Percentiles rank a stretch among this genome's conserved stretches.
These are phyloP conservation scores for Cladorrhinum sp. DNA, from an alignment of 2,329 filamentous ascomycete genomes.

Conservation along the genomic window DNA sequence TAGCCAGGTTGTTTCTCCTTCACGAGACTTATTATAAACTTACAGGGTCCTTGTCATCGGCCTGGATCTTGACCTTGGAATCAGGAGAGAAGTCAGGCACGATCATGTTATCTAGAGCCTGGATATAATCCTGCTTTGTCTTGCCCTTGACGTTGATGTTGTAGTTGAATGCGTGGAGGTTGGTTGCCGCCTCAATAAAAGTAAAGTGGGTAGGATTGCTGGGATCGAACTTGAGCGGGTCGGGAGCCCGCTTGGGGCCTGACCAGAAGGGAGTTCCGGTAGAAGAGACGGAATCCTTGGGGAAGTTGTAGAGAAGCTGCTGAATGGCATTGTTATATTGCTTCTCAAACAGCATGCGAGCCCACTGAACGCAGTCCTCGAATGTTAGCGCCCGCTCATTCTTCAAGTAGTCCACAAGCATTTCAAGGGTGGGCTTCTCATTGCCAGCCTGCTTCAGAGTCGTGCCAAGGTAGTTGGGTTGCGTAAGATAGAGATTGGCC, in stretches of 20 bases:
- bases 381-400: constrained; percentile 88
- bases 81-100: constrained; percentile 93
- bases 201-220: constrained; percentile 81
- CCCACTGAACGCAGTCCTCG: constrained; percentile 97
- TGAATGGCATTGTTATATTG: constrained; percentile 97
- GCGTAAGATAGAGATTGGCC: constrained; percentile 88
- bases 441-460: constrained; percentile 91
- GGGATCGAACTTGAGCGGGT: constrained; percentile 83
- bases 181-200: constrained; percentile 84
- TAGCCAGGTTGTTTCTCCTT: constrained; percentile 18
- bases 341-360: constrained; percentile 87
- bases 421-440: constrained; percentile 90
- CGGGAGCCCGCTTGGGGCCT: constrained; percentile 92
- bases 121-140: constrained; percentile 68
- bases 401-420: constrained; percentile 83
- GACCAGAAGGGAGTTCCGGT: constrained; percentile 95
- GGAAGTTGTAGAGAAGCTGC: constrained; percentile 95
- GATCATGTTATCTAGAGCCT: constrained; percentile 87
- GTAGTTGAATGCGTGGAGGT: constrained; percentile 97
- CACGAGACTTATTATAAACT: constrained; percentile 31
- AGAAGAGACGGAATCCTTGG: constrained; percentile 86
- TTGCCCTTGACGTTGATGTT: constrained; percentile 82
- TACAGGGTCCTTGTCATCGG: constrained; percentile 86
- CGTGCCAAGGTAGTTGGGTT: constrained; percentile 84
- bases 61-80: constrained; percentile 91